A percentile compares a stretch with the other conserved stretches of the same genome.
Conservation (phyloP, 164 flowering plant species). For the Tetrastigma voinierianum region DNA sequence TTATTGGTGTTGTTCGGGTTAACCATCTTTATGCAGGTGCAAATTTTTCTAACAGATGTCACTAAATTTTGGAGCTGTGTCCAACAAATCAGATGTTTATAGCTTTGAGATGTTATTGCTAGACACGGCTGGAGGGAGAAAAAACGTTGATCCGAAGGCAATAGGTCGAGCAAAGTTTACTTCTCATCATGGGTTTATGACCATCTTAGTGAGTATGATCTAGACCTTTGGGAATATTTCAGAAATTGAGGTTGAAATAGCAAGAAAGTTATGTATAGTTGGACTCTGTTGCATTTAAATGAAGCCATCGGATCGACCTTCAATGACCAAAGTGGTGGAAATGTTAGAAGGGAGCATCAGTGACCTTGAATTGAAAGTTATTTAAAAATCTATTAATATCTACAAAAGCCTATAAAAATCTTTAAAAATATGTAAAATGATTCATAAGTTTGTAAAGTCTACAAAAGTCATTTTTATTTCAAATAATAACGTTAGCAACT, state of each 20-base stretch:
- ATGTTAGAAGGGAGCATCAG: constrained; percentile 13
- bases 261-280: constrained; percentile 11
- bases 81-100: constrained; percentile 22
- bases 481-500: no score
- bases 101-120: constrained; percentile 22
- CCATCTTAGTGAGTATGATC: constrained; percentile 2
- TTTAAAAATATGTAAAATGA: no score
- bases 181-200: constrained; percentile 16
- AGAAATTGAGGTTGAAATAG: background rate
- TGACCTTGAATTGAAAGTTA: background rate
- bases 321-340: constrained; percentile 16
- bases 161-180: background rate
- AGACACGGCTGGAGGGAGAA: constrained; percentile 19
- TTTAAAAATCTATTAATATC: no score
- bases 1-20: no score
- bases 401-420: no score
- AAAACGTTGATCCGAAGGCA: background rate
- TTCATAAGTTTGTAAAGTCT: no score
- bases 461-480: no score
- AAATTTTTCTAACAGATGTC: no score
- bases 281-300: constrained; percentile 21
- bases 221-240: background rate
- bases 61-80: constrained; percentile 11
- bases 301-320: constrained; percentile 11
- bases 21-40: no score